These are phyloP conservation scores for Dendrobium huoshanense DNA, from an alignment of 106 monocot genomes.

Conservation along the genomic window DNA sequence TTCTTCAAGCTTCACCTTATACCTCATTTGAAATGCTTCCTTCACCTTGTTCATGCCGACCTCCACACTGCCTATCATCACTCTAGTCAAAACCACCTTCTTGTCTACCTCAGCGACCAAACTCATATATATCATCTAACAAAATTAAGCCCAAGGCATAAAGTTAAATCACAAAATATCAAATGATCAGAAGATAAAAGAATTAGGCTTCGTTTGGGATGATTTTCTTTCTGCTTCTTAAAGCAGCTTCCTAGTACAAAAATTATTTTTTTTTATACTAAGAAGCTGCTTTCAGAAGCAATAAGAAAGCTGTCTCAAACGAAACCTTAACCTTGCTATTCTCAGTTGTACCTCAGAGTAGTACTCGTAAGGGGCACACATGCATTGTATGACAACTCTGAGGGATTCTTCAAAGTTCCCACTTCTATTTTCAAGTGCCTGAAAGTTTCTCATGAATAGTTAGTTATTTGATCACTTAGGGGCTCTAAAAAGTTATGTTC, in stretches of 20 bases:
- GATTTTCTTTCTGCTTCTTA: no score
- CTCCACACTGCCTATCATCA: constrained; percentile 29
- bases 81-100: constrained; percentile 19
- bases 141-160: not conserved
- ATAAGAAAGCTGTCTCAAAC: no score
- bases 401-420: constrained; percentile 32
- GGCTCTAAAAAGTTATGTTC: no score
- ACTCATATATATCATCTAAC: constrained; percentile 30
- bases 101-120: constrained; percentile 19
- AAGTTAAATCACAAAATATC: not conserved
- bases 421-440: constrained; percentile 12
- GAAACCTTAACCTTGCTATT: not conserved
- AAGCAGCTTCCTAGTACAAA: no score
- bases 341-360: constrained; percentile 30
- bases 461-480: no score
- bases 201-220: no score
- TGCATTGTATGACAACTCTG: constrained; percentile 34
- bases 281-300: no score
- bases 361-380: constrained; percentile 24
- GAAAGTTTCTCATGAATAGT: not conserved
- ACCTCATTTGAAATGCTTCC: constrained; percentile 22
- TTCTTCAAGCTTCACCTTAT: constrained; percentile 23
- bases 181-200: not conserved
- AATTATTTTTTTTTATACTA: no score
- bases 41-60: constrained; percentile 32